Conservation (phyloP, 352 stramenopile genomes). For the Phytophthora citrophthora region DNA sequence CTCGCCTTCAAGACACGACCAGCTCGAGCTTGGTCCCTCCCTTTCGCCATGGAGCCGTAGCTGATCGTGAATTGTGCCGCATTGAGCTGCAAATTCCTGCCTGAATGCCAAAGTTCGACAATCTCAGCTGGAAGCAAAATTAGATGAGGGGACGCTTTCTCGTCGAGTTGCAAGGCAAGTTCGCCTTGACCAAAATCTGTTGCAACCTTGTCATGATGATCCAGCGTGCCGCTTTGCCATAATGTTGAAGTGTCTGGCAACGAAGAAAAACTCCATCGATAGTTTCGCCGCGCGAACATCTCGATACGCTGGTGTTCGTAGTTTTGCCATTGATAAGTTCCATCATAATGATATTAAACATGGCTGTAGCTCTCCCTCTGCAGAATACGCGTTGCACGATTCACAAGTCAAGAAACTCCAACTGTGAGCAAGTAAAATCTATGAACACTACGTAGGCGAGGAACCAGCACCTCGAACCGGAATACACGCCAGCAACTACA, state of each 20-base stretch:
- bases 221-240: not conserved
- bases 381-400: not conserved
- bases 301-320: not conserved
- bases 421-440: constrained; percentile 21
- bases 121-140: constrained; percentile 4
- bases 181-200: too few species aligned
- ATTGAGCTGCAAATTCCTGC: constrained; percentile 4
- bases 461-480: constrained; percentile 16
- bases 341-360: not conserved
- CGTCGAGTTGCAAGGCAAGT: constrained; percentile 4
- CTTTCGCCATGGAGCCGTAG: not conserved
- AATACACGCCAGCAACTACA: constrained; percentile 16
- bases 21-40: constrained; percentile 9
- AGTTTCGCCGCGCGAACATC: constrained; percentile 25
- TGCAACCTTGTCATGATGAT: too few species aligned
- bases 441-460: constrained; percentile 31
- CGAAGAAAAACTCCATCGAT: constrained; percentile 1
- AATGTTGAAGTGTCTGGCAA: constrained; percentile 28
- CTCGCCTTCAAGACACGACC: constrained; percentile 11
- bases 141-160: not conserved
- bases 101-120: not conserved
- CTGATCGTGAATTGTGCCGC: constrained; percentile 14
- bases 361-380: constrained; percentile 1
- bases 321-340: constrained; percentile 1
- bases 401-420: not conserved